Percentiles rank a stretch among this genome's conserved stretches.
Conservation (phyloP, 2,329 filamentous ascomycete genomes). For the Sphaerulina vaccinii region DNA sequence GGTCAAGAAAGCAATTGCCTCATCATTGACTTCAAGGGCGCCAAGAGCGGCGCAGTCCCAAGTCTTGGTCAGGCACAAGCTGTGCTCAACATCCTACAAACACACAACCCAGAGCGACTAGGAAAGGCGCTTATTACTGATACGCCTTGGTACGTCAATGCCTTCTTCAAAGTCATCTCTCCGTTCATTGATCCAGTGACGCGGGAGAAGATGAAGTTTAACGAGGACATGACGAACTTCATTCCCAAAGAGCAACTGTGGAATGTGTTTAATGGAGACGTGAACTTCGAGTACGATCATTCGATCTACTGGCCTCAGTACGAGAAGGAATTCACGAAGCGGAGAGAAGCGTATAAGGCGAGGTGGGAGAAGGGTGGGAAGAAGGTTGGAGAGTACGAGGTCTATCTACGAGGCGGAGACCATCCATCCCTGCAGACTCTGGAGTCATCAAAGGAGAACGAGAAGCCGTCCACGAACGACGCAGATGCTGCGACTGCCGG, state of each 20-base stretch:
- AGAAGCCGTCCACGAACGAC: conserved; percentile 1
- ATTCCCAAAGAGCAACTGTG: conserved; percentile 81
- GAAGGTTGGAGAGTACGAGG: conserved; percentile 80
- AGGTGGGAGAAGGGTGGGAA: conserved; percentile 81
- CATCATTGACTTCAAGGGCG: conserved; percentile 86
- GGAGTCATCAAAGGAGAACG: conserved; percentile 7
- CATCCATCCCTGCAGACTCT: conserved; percentile 31
- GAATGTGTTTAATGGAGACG: conserved; percentile 72
- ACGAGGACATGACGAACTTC: conserved; percentile 81
- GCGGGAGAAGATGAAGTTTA: conserved; percentile 93
- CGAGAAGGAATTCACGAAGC: conserved; percentile 66
- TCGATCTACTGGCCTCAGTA: conserved; percentile 84
- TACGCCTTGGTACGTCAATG: conserved; percentile 83
- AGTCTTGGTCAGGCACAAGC: conserved; percentile 74
- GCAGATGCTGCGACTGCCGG: conserved; percentile 14
- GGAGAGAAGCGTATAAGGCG: conserved; percentile 60
- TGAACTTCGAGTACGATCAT: conserved; percentile 92
- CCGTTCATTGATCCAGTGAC: conserved; percentile 96
- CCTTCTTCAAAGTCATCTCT: conserved; percentile 94
- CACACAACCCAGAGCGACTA: conserved; percentile 90
- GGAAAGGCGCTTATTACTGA: conserved; percentile 88
- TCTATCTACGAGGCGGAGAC: conserved; percentile 74
- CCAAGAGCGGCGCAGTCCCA: conserved; percentile 73
- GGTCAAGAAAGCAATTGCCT: conserved; percentile 84
- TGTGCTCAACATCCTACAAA: conserved; percentile 88